Percentiles rank a stretch among this genome's conserved stretches.
Evolutionary conservation across 495 filamentous ascomycete species (phyloP).

Genomic region (Aeminium ludgeri): DNA sequence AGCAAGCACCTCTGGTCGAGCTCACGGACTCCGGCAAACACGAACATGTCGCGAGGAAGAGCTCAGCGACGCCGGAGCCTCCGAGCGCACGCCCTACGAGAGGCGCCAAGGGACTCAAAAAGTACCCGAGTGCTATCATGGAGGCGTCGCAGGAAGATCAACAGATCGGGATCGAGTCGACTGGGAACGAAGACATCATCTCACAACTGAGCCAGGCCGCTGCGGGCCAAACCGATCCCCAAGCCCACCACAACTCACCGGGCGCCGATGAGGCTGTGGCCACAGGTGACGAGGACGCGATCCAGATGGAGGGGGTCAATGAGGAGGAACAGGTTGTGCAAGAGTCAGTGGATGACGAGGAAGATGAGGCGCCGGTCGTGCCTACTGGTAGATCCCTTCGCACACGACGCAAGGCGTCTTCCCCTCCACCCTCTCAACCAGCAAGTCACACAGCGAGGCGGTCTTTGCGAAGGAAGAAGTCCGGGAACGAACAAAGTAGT

Average conservation of each 20-base stretch:
- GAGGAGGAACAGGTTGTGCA: conserved; percentile 35
- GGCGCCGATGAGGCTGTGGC: neutral
- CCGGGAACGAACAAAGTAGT: conserved; percentile 47
- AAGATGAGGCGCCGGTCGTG: conserved; percentile 19
- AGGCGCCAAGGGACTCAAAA: conserved; percentile 47
- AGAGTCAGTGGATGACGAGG: conserved; percentile 22
- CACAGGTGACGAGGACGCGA: conserved; percentile 9
- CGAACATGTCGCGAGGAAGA: conserved; percentile 38
- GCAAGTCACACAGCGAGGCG: neutral
- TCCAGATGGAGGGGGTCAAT: conserved; percentile 13
- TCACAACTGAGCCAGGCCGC: conserved; percentile 7
- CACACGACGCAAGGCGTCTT: conserved; percentile 5
- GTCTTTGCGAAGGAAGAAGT: conserved; percentile 3
- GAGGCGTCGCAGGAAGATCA: conserved; percentile 27
- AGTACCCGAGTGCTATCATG: conserved; percentile 39
- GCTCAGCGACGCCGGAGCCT: conserved; percentile 51
- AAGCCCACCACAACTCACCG: conserved; percentile 5
- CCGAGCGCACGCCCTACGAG: conserved; percentile 34
- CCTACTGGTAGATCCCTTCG: conserved; percentile 4
- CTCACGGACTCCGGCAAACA: conserved; percentile 67
- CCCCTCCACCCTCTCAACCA: conserved; percentile 9
- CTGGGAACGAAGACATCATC: conserved; percentile 4
- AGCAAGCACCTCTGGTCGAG: conserved; percentile 42
- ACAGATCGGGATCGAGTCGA: neutral
- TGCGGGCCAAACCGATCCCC: neutral